Base-by-base conservation (phyloP, 768 basidiomycete species). In the Phanerochaete carnosa region DNA sequence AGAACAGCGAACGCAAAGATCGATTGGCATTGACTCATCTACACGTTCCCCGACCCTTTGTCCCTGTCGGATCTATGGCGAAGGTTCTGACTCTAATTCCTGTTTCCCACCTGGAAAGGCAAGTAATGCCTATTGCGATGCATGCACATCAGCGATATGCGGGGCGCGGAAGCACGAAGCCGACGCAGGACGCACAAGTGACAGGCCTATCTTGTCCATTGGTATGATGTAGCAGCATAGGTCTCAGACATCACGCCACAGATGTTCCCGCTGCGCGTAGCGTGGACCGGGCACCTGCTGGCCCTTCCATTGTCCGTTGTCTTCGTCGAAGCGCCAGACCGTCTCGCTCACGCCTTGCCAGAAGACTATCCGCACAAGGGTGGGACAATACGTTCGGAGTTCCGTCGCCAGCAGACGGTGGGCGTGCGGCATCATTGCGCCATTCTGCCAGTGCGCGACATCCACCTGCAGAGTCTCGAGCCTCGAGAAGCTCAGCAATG, bases 391-490 rank as follows among this genome's bases (percentile, higher is more conserved):
- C 37, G 71, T 72, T 39, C 71, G 75, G 29, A 78, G 65, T 61
- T 80, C 79, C 28, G 74, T 69, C 55, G 73, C 70, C 63, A 80
- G 66, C 62, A 68, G 64, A 60, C 76, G 54, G 16, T 55, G 76
- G 61, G 79, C 76, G 19, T 66, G 54, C 23, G 62, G 46, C 37
- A 70, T 70, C 43, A 68, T 65, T 12, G 76, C 67, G 9, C 65
- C 66, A 16, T 76, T 73, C 16, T 62, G 53, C 77, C 76, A 79
- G 32, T 65, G 63, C 37, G 72, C 64, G 33, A 78, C 58, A 51
- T 77, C 75, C 39, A 79, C 62, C 65, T 78, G 77, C 55, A 80
- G 65, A 57, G 65, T 63, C 45, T 68, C 68, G 45, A 80, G 72
- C 26, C 71, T 66, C 55, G 57, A 65, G 64, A 80, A 67, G 16